Percentiles rank a stretch among this genome's conserved stretches.
phyloP scores from a whole-genome alignment of 2,329 filamentous ascomycete genomes.

The Fusarium sarcochroum region DNA sequence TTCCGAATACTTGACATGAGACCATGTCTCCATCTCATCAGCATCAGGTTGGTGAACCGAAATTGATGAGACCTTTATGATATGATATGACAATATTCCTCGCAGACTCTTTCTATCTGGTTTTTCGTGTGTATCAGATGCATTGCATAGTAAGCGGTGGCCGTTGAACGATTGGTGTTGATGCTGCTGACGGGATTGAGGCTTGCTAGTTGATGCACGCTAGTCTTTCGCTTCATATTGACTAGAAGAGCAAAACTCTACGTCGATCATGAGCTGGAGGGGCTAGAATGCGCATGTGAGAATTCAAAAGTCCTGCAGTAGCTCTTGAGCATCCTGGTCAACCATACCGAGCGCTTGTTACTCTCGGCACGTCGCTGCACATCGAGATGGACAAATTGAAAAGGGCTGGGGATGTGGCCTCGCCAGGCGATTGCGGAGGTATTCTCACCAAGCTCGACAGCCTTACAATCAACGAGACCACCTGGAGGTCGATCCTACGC shows the following conservation, averaged over 20 bases:
- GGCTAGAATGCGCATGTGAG: conserved; percentile 18
- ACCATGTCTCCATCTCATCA: conserved; percentile 39
- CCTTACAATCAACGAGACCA: conserved; percentile 22
- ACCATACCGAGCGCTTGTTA: conserved; percentile 1
- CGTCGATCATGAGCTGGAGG: conserved; percentile 37
- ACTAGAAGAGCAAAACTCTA: conserved; percentile 21
- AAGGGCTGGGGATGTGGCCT: conserved; percentile 18
- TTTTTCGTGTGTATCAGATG: conserved; percentile 7
- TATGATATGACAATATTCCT: conserved; percentile 25
- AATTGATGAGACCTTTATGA: conserved; percentile 30
- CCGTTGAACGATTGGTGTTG: conserved; percentile 10
- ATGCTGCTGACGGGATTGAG: conserved; percentile 16
- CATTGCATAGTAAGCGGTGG: conserved; percentile 14
- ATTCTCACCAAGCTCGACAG: conserved; percentile 19
- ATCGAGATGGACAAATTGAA: conserved; percentile 9
- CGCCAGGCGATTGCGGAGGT: conserved; percentile 18
- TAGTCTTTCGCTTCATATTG: conserved; percentile 16
- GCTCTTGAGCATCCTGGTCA: conserved; percentile 1
- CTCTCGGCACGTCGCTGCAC: conserved; percentile 2
- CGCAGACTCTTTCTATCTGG: conserved; percentile 10
- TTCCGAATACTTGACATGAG: conserved; percentile 36
- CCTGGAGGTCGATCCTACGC: conserved; percentile 16
- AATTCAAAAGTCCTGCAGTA: conserved; percentile 15
- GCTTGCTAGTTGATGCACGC: conserved; percentile 29
- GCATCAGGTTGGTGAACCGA: conserved; percentile 32